A percentile compares a stretch with the other conserved stretches of the same genome.
Conservation (phyloP, 2,329 filamentous ascomycete genomes). For the Nigrospora oryzae region DNA sequence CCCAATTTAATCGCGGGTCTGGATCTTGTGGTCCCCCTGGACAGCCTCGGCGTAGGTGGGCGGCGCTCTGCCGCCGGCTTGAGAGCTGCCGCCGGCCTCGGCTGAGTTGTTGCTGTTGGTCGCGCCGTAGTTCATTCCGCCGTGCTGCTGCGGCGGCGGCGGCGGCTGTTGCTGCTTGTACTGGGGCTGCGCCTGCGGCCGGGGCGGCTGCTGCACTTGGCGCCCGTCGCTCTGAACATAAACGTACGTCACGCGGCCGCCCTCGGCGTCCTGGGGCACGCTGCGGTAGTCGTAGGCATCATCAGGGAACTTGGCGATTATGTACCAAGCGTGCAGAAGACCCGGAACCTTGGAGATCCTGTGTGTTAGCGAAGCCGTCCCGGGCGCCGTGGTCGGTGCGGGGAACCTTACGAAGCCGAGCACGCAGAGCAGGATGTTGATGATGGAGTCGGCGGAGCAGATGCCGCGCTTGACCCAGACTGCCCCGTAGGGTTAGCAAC, state of each 20-base stretch:
- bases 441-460: conserved; percentile 84
- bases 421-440: conserved; percentile 86
- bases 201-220: conserved; percentile 24
- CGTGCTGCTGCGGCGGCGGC: conserved; percentile 22
- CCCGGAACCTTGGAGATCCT: conserved; percentile 55
- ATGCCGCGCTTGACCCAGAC: conserved; percentile 97
- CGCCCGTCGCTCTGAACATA: conserved; percentile 51
- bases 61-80: conserved; percentile 40
- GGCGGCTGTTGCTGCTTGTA: conserved; percentile 20
- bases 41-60: conserved; percentile 89
- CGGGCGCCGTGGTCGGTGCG: conserved; percentile 14
- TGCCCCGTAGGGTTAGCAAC: conserved; percentile 20
- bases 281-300: conserved; percentile 60
- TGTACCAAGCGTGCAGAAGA: conserved; percentile 94
- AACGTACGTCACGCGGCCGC: conserved; percentile 65
- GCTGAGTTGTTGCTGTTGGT: conserved; percentile 16
- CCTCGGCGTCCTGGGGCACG: conserved; percentile 47
- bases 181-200: conserved; percentile 18
- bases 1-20: conserved; percentile 47
- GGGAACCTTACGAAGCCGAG: conserved; percentile 53
- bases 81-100: conserved; percentile 32
- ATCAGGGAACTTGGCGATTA: conserved; percentile 86
- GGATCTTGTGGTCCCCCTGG: conserved; percentile 84
- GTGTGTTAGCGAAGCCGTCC: conserved; percentile 3
- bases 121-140: conserved; percentile 40